These are phyloP conservation scores for Hirschioporus abietinus DNA, from an alignment of 768 basidiomycete species.

Conservation along the genomic window DNA sequence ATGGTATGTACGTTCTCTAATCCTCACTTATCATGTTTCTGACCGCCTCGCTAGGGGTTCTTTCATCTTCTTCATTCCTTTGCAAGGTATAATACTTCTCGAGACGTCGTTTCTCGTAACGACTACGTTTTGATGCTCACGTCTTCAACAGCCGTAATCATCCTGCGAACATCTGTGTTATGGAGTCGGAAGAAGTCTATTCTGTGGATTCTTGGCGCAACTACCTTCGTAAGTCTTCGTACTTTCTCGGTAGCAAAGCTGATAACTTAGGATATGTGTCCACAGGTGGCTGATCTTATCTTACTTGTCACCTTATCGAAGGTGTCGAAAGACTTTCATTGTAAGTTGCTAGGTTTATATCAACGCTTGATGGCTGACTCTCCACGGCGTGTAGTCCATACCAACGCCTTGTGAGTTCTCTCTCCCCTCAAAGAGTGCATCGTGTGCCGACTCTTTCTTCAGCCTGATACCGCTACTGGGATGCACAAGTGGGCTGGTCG, in stretches of 20 bases:
- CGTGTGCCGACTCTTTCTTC: too few species aligned
- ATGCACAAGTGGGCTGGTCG: not conserved
- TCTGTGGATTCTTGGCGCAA: not conserved
- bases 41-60: not conserved
- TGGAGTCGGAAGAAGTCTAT: conserved; percentile 2
- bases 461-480: not conserved
- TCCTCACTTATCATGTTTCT: not conserved
- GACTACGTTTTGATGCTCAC: not conserved
- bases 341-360: not conserved
- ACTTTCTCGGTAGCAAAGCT: not conserved
- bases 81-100: not conserved
- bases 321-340: not conserved
- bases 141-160: not conserved
- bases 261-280: not conserved
- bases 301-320: not conserved
- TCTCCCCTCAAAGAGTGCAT: not conserved
- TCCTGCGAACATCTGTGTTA: not conserved
- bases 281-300: not conserved
- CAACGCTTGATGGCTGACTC: not conserved
- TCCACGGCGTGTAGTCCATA: not conserved
- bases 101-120: not conserved
- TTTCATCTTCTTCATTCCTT: conserved; percentile 2
- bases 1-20: not conserved
- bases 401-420: not conserved
- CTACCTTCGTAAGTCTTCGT: not conserved